Conservation (phyloP, 208 protist genomes). For the Trypanosoma mega region DNA sequence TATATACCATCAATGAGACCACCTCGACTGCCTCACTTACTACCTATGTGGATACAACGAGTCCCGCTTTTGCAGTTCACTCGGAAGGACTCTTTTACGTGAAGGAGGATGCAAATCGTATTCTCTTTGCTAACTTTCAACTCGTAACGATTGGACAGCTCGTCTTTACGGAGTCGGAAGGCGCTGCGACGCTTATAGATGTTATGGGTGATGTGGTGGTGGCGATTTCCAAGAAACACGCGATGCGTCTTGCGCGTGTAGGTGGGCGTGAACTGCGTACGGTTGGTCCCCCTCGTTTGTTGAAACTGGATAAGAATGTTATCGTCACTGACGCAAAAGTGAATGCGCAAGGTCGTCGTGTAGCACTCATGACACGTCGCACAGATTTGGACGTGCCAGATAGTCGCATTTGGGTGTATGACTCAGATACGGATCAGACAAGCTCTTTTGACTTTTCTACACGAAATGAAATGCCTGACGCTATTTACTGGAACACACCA, state of each 20-base stretch:
- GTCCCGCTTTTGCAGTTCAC: slow-evolving; percentile 82
- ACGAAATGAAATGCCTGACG: slow-evolving; percentile 67
- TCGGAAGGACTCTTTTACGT: slow-evolving; percentile 84
- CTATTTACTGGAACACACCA: slow-evolving; percentile 89
- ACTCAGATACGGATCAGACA: slow-evolving; percentile 86
- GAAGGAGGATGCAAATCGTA: slow-evolving; percentile 53
- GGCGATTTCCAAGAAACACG: slow-evolving; percentile 73
- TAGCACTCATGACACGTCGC: slow-evolving; percentile 68
- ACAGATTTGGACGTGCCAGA: slow-evolving; percentile 52
- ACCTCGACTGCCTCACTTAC: slow-evolving; percentile 66
- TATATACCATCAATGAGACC: slow-evolving; percentile 87
- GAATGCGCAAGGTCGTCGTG: slow-evolving; percentile 81
- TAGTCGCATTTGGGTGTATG: slow-evolving; percentile 88
- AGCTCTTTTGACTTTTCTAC: slow-evolving; percentile 75
- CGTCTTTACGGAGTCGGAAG: slow-evolving; percentile 85
- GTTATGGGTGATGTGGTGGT: slow-evolving; percentile 91
- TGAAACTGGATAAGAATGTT: slow-evolving; percentile 39
- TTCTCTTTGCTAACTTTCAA: slow-evolving; percentile 82
- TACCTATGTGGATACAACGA: slow-evolving; percentile 72
- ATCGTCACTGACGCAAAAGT: slow-evolving; percentile 59
- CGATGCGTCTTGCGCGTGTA: slow-evolving; percentile 77
- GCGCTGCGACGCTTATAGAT: slow-evolving; percentile 76
- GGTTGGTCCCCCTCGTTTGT: slow-evolving; percentile 64
- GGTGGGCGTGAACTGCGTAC: slow-evolving; percentile 61
- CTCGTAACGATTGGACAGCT: slow-evolving; percentile 75